phyloP scores from a whole-genome alignment of 768 basidiomycete genomes.

The Phylloporus sp. region DNA sequence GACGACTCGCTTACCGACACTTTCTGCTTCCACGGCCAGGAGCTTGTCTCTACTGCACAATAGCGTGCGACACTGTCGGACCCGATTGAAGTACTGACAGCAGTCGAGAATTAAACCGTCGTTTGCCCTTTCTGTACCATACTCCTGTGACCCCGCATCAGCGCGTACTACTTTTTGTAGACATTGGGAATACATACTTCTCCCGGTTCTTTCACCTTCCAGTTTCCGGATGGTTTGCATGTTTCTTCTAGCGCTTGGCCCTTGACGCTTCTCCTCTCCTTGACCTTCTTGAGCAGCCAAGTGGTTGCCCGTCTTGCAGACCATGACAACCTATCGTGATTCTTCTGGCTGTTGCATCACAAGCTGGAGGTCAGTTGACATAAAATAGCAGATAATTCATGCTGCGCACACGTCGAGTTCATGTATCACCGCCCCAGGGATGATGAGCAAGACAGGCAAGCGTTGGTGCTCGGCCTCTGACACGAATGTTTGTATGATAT shows the following conservation, averaged over 20 bases:
- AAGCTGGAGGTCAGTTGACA: neutral
- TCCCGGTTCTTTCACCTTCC: constrained; percentile 48
- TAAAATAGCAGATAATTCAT: neutral
- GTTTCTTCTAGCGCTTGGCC: constrained; percentile 65
- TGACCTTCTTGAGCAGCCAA: constrained; percentile 63
- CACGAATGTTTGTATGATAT: constrained; percentile 61
- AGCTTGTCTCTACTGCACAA: constrained; percentile 70
- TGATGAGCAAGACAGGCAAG: constrained; percentile 57
- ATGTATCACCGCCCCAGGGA: constrained; percentile 71
- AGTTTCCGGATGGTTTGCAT: constrained; percentile 54
- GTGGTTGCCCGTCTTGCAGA: constrained; percentile 66
- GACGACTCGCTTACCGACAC: constrained; percentile 35
- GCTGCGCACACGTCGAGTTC: constrained; percentile 68
- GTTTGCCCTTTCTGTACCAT: constrained; percentile 44
- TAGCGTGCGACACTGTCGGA: constrained; percentile 44
- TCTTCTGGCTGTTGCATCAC: constrained; percentile 36
- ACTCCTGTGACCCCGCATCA: constrained; percentile 13
- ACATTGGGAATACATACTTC: constrained; percentile 34
- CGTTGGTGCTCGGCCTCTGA: constrained; percentile 49
- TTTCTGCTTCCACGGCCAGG: constrained; percentile 51
- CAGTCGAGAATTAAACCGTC: constrained; percentile 77
- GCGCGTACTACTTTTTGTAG: neutral
- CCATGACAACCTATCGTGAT: constrained; percentile 45
- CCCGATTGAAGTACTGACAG: constrained; percentile 52
- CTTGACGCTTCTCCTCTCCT: constrained; percentile 51